Conservation (phyloP, 2,329 filamentous ascomycete species). For the Chaetoscypha palmicola region DNA sequence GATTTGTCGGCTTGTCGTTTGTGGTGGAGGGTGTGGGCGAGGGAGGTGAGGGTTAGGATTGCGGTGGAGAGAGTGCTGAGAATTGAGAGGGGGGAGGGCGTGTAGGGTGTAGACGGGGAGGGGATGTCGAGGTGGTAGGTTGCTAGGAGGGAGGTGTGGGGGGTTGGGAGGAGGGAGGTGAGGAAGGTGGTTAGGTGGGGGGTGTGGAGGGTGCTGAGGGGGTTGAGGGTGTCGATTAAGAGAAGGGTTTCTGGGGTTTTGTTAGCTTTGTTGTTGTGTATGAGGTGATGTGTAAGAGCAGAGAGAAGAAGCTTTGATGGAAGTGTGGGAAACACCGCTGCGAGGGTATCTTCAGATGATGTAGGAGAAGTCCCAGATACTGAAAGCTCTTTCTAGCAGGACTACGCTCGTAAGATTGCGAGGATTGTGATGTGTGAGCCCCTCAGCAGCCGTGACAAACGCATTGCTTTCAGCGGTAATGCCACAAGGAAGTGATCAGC, state of each 20-base stretch:
- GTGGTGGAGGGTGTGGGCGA: constrained; percentile 66
- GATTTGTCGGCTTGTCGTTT: constrained; percentile 73
- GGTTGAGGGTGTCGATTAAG: constrained; percentile 73
- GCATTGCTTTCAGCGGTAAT: too few species aligned
- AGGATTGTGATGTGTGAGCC: too few species aligned
- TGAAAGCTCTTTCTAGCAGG: too few species aligned
- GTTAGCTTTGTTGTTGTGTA: neutral
- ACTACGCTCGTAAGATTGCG: too few species aligned
- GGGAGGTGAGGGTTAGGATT: constrained; percentile 64
- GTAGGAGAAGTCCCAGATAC: too few species aligned
- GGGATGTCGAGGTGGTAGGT: constrained; percentile 81
- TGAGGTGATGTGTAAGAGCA: neutral
- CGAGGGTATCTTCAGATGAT: too few species aligned
- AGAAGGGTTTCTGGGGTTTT: constrained; percentile 58
- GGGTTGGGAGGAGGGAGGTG: constrained; percentile 58
- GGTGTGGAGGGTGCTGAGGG: constrained; percentile 47
- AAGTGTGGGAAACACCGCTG: too few species aligned
- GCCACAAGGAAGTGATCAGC: too few species aligned
- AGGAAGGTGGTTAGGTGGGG: constrained; percentile 61
- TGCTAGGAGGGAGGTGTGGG: constrained; percentile 64
- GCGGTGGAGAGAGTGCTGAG: constrained; percentile 85
- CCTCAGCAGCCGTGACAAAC: too few species aligned
- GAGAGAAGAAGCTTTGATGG: neutral
- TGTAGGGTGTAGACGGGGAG: constrained; percentile 45
- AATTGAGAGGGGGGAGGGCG: constrained; percentile 63